Conservation (phyloP, 2,329 filamentous ascomycete species). For the Ascochyta viciae-villosae region DNA sequence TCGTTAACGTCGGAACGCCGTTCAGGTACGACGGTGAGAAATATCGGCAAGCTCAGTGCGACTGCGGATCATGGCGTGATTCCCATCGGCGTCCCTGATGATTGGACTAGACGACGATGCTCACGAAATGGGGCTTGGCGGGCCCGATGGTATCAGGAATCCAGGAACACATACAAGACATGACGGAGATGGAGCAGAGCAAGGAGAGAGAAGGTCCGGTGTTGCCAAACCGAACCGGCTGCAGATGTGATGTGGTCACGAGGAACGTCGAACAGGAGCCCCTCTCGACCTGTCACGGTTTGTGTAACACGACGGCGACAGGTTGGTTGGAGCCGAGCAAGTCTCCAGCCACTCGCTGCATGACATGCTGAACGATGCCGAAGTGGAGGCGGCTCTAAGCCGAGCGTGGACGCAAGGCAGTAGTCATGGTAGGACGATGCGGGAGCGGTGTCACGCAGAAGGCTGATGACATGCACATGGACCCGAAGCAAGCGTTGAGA, state of each 20-base stretch:
- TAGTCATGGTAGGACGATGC: slow-evolving; percentile 30
- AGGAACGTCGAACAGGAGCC: slow-evolving; percentile 7
- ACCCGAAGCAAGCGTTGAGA: slow-evolving; percentile 22
- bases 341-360: slow-evolving; percentile 23
- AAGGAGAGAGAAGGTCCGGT: slow-evolving; percentile 10
- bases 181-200: slow-evolving; percentile 1
- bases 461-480: slow-evolving; percentile 35
- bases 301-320: slow-evolving; percentile 22
- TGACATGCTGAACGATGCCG: slow-evolving; percentile 23
- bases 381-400: slow-evolving; percentile 28
- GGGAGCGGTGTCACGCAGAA: slow-evolving; percentile 37
- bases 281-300: slow-evolving; percentile 20
- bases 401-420: slow-evolving; percentile 39
- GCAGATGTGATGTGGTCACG: slow-evolving; percentile 21
- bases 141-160: background rate
- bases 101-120: slow-evolving; percentile 4
- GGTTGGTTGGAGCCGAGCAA: background rate
- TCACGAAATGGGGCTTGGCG: background rate
- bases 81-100: background rate
- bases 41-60: slow-evolving; percentile 15
- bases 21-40: slow-evolving; percentile 17
- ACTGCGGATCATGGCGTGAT: slow-evolving; percentile 2
- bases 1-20: slow-evolving; percentile 13
- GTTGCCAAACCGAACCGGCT: slow-evolving; percentile 19
- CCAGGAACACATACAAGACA: slow-evolving; percentile 3